phyloP scores from a whole-genome alignment of 2,329 filamentous ascomycete species.

The Fusarium tuaranense region DNA sequence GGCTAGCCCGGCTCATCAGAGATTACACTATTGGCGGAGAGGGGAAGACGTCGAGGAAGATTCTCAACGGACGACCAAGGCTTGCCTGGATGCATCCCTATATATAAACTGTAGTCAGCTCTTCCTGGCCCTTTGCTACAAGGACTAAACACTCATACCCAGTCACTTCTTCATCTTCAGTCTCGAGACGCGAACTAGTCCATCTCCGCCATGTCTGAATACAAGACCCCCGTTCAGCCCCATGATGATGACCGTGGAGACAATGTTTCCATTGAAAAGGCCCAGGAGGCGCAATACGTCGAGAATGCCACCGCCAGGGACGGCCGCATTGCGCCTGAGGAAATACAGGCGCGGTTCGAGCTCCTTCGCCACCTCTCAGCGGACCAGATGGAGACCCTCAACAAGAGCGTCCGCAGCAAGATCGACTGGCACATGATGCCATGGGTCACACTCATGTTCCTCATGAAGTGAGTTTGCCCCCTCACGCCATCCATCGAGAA shows the following conservation, averaged over 20 bases:
- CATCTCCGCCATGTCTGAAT: neutral
- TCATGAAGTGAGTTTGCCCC: neutral
- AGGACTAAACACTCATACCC: too few relatives aligned
- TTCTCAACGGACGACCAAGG: neutral
- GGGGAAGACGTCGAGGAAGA: neutral
- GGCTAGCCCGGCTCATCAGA: too few relatives aligned
- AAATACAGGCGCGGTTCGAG: neutral
- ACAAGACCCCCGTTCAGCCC: neutral
- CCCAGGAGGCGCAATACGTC: neutral
- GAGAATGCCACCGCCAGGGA: neutral
- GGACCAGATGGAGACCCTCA: neutral
- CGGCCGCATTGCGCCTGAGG: neutral
- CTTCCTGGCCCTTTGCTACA: too few relatives aligned
- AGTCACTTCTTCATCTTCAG: neutral
- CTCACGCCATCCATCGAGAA: too few relatives aligned
- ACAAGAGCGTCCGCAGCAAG: neutral
- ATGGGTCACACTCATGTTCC: neutral
- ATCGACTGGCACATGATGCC: neutral
- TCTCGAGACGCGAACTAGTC: neutral
- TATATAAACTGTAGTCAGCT: neutral
- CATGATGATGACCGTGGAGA: neutral
- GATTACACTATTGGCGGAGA: neutral
- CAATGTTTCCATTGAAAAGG: neutral
- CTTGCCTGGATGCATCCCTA: too few relatives aligned
- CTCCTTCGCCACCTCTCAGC: neutral